phyloP scores from a whole-genome alignment of 345 rosid genomes.

The Bretschneidera sinensis region DNA sequence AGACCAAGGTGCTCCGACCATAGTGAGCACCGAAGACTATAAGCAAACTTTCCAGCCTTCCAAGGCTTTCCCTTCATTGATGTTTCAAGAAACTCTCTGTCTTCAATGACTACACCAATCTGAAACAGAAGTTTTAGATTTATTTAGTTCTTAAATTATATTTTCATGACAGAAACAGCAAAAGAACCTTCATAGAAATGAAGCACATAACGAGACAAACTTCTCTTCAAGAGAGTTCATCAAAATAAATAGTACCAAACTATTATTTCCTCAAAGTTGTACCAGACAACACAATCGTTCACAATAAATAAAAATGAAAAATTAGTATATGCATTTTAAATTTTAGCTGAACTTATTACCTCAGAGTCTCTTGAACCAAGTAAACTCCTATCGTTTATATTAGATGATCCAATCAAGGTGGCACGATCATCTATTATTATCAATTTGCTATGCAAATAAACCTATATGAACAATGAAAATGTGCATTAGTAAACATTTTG shows the following conservation, averaged over 20 bases:
- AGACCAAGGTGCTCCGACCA: constrained; percentile 96
- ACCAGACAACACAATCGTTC: too few relatives aligned
- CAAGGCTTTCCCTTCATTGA: constrained; percentile 71
- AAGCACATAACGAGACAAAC: constrained; percentile 12
- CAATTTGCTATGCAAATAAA: constrained; percentile 92
- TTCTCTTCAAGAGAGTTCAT: background rate
- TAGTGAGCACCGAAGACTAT: constrained; percentile 65
- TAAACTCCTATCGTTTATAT: constrained; percentile 83
- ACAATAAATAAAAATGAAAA: too few relatives aligned
- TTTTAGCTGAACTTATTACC: constrained; percentile 34
- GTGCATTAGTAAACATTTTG: background rate
- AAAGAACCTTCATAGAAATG: background rate
- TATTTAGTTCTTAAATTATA: too few relatives aligned
- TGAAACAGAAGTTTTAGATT: constrained; percentile 22
- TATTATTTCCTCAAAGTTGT: too few relatives aligned
- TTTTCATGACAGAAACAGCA: background rate
- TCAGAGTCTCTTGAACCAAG: constrained; percentile 96
- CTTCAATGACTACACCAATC: constrained; percentile 86
- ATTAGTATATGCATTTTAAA: too few relatives aligned
- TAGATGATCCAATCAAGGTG: constrained; percentile 77
- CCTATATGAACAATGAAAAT: constrained; percentile 28
- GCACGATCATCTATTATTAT: constrained; percentile 74
- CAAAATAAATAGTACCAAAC: too few relatives aligned
- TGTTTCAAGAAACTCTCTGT: constrained; percentile 72
- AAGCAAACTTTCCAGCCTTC: constrained; percentile 79